A percentile compares a stretch with the other conserved stretches of the same genome.
Conservation (phyloP, 1,284 basidiomycete species). For the Naganishia sp. region DNA sequence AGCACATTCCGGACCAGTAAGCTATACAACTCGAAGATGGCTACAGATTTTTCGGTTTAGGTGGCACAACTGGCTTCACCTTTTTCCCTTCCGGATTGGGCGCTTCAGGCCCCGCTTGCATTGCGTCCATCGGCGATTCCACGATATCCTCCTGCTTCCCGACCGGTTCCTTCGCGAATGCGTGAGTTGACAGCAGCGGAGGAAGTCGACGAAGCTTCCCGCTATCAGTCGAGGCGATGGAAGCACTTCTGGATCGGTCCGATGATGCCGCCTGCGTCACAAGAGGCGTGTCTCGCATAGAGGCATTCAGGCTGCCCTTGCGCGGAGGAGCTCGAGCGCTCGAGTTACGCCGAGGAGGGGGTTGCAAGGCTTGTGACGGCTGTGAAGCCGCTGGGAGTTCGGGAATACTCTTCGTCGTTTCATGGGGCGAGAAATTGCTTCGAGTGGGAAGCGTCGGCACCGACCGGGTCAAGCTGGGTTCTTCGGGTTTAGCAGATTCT, state of each 20-base stretch:
- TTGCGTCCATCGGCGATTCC: not conserved
- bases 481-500: too few relatives aligned
- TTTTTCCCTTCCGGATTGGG: conserved; percentile 2
- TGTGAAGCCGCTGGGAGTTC: not conserved
- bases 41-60: conserved; percentile 4
- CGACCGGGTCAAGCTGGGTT: not conserved
- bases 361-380: not conserved
- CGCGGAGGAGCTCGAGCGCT: not conserved
- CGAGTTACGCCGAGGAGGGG: not conserved
- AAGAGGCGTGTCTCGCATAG: not conserved
- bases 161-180: not conserved
- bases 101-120: not conserved
- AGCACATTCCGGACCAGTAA: not conserved
- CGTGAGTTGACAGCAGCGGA: not conserved
- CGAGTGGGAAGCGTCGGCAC: conserved; percentile 1
- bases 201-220: conserved; percentile 18
- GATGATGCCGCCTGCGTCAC: not conserved
- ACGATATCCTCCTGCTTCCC: not conserved
- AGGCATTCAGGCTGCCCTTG: conserved; percentile 18
- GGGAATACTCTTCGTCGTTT: not conserved
- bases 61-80: conserved; percentile 9
- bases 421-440: not conserved
- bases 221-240: conserved; percentile 6
- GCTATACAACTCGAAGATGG: not conserved
- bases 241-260: not conserved